Percentiles rank a stretch among this genome's conserved stretches.
phyloP scores from a whole-genome alignment of 371 early-diverging fungal species.

The Apophysomyces ossiformis region DNA sequence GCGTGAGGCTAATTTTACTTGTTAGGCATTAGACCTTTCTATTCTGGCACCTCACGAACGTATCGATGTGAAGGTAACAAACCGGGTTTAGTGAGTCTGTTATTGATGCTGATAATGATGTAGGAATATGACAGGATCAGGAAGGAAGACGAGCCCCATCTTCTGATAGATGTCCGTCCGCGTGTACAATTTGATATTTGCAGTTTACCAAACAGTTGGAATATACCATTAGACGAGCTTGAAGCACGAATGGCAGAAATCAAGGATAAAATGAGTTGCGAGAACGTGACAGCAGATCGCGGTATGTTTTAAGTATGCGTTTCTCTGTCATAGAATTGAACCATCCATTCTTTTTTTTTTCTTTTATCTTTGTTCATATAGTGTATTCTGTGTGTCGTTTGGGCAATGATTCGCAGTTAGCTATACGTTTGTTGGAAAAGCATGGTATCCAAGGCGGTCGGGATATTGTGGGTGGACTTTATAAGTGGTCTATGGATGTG shows the following conservation, averaged over 20 bases:
- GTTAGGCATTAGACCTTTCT: constrained; percentile 20
- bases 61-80: constrained; percentile 31
- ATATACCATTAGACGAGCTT: constrained; percentile 59
- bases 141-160: constrained; percentile 50
- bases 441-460: constrained; percentile 56
- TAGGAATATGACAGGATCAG: constrained; percentile 47
- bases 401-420: constrained; percentile 92
- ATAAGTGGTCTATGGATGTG: constrained; percentile 75
- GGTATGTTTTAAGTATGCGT: constrained; percentile 27
- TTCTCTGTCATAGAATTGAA: constrained; percentile 25
- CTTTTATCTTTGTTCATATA: constrained; percentile 17
- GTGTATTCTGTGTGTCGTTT: constrained; percentile 90
- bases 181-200: constrained; percentile 85
- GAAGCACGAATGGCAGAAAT: constrained; percentile 47
- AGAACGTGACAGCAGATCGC: constrained; percentile 25
- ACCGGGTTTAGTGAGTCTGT: too few species aligned
- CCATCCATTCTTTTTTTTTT: constrained; percentile 6
- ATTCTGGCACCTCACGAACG: constrained; percentile 34
- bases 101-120: not conserved
- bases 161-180: constrained; percentile 90
- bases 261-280: constrained; percentile 29
- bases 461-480: constrained; percentile 87
- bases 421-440: constrained; percentile 69
- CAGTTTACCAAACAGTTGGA: constrained; percentile 64
- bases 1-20: not conserved